Conservation (phyloP, 768 basidiomycete species). For the Pleurotus cornucopiae region DNA sequence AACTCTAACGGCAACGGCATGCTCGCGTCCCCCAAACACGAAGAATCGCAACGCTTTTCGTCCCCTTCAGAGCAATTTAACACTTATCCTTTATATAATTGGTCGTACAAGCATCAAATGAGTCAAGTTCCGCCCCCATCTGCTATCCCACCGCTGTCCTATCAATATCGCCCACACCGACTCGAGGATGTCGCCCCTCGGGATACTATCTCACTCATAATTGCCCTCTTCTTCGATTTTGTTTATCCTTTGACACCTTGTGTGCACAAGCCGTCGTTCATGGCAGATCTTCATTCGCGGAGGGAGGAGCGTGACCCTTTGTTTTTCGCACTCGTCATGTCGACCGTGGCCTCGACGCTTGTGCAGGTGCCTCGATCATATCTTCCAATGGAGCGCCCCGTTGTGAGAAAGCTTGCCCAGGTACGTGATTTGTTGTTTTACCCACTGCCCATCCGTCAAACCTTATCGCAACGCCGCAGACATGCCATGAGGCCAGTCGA, state of each 20-base stretch:
- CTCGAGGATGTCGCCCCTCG: conserved; percentile 81
- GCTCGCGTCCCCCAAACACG: conserved; percentile 28
- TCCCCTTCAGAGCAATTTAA: conserved; percentile 51
- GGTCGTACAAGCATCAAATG: conserved; percentile 64
- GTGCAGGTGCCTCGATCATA: conserved; percentile 88
- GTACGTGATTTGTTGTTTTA: conserved; percentile 17
- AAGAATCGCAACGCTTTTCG: conserved; percentile 37
- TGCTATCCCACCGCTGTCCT: conserved; percentile 60
- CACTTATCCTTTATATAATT: conserved; percentile 64
- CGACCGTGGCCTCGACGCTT: conserved; percentile 80
- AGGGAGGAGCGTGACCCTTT: conserved; percentile 86
- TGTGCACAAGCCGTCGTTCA: conserved; percentile 86
- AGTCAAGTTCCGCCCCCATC: conserved; percentile 37
- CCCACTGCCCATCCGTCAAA: neutral
- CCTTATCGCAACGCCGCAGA: conserved; percentile 29
- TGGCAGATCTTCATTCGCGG: conserved; percentile 79
- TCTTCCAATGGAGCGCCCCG: conserved; percentile 79
- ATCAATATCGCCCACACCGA: conserved; percentile 70
- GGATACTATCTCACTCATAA: conserved; percentile 76
- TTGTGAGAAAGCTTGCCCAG: conserved; percentile 80
- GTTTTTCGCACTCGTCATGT: conserved; percentile 89
- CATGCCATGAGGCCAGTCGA: conserved; percentile 77
- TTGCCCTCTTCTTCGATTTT: conserved; percentile 90
- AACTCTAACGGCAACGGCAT: conserved; percentile 13
- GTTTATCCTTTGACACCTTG: conserved; percentile 90